Base-by-base conservation (phyloP, 129 eudicot genomes). In the Dittrichia graveolens region DNA sequence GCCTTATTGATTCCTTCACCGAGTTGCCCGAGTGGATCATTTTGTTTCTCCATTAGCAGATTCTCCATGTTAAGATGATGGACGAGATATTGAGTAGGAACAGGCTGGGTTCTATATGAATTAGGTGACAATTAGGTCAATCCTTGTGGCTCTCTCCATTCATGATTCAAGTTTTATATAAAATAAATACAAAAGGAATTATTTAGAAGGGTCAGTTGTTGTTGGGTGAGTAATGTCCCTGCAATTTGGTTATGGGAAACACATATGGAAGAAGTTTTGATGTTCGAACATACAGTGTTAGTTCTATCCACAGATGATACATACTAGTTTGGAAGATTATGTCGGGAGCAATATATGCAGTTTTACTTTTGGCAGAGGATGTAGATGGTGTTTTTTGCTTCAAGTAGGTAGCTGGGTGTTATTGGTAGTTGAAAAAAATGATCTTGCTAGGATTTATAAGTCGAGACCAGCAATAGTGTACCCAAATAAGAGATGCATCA, bases 221-320 rank as follows among this genome's bases (percentile, higher is more conserved):
- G 42, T 59, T 15, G 14, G 44, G 34, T 67, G 73, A 67, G 60
- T 4, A 35, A 31, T 47, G 61, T 4, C 13, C 8, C 73, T 49
- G n/a, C n/a, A 47, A 35, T 13, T 24, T 48, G 7, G 45, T 47
- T 34, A n/a, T 13, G 6, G 15, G 60, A 66, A 4, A 67, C 43
- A 67, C 42, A 12, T 65, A 63, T 43, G 62, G 41, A 57, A 19
- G 6, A 31, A 31, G 62, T 57, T 57, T 31, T 57, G 62, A 24
- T 57, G 62, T 8, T 24, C 24, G 62, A 16, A 24, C 31, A 24
- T 24, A 24, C 2, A 24, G 31, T 24, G 31, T 10, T 19, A 57
- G 39, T 9, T 57, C 6, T 57, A 4, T 24, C 14, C 24, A 6
- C 9, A 24, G 40, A 57, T 57, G 1, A 2, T 57, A 24, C 40